Evolutionary conservation across 176 grass and related monocot genomes (phyloP), one percentile per base, ranked within the genome.

Genomic region (Cocos nucifera): DNA sequence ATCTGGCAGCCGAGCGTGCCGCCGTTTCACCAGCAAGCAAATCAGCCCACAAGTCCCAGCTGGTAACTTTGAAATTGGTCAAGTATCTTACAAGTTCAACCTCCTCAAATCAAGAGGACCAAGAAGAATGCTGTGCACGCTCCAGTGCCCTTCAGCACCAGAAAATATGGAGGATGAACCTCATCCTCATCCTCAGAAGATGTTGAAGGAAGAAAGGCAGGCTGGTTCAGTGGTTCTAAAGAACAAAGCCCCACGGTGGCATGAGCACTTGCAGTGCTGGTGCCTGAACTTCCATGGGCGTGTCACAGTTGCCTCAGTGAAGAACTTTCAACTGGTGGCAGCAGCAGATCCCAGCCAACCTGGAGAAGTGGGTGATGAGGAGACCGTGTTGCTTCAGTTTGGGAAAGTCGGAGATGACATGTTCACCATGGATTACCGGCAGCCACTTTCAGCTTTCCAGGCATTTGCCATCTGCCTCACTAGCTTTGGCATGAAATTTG

Each of bases 401-500:
- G 92, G 92, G 2, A 97, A 97, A 50, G 82, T 97, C 0, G 92
- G 85, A 64, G 83, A 85, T 0, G 84, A 97, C 17, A 58, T 70
- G 0, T 97, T 97, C 59, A 97, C 92, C 12, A 91, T 97, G 92
- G 92, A 97, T 79, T 97, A 82, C 66, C 68, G 87, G 68, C 76
- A 97, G 27, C 92, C 92, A 17, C 78, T 97, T 30, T 97, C 92
- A 0, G 92, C 92, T 17, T 91, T 91, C 74, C 87, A 97, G 73
- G 92, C 92, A 16, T 97, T 97, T 17, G 78, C 92, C 35, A 88
- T 97, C 59, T 97, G 92, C 62, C 83, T 97, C 44, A 88, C 84
- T 58, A 97, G 92, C 80, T 97, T 97, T 32, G 92, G 87, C 69
- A 97, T 87, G 15, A 97, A 97, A 72, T 71, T 91, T 78, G 92